Evolutionary conservation across 129 eudicot genomes (phyloP), one percentile per base, ranked within the genome.

Genomic region (Helianthus tuberosus): DNA sequence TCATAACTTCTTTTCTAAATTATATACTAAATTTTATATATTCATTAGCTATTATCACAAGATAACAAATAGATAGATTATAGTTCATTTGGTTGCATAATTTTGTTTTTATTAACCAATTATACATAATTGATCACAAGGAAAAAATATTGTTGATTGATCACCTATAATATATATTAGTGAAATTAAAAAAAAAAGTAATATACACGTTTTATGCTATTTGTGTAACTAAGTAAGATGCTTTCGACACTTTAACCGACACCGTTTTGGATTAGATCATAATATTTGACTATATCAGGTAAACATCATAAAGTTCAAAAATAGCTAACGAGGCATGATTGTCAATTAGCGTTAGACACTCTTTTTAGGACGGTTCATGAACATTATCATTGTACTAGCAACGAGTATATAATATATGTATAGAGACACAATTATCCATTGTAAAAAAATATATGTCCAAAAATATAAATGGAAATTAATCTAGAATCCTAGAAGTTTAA

Each of bases 251-350:
- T 32, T 57, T 58, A 57, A 58, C 68, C 32, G 9, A 66, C 48
- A 35, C 43, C 20, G 54, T 77, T 52, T 50, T 70, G 39, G 14
- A 50, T 61, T 61, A 61, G 66, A 50, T 38, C 20, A 10, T 38
- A 52, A 14, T 55, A 70, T 9, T 5, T 61, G 20, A 36, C 72
- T 63, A 78, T 63, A 63, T 49, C 3, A 0, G 43, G 53, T 15
- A 58, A 62, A 78, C 60, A 57, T 35, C 71, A 62, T 52, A 50
- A 27, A 29, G 29, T 62, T 62, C 23, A 27, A 29, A 70, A 69
- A 77, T 38, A 17, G 65, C 11, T 51, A 41, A 39, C 6, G 25
- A 50, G 66, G 23, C 44, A 10, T 27, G 32, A 1, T 27, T 27
- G 2, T 27, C 32, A 0, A 27, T 27, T 1, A 27, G 32, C 23